phyloP scores from a whole-genome alignment of 192 early-diverging fungal genomes.

The Backusella australiensis region DNA sequence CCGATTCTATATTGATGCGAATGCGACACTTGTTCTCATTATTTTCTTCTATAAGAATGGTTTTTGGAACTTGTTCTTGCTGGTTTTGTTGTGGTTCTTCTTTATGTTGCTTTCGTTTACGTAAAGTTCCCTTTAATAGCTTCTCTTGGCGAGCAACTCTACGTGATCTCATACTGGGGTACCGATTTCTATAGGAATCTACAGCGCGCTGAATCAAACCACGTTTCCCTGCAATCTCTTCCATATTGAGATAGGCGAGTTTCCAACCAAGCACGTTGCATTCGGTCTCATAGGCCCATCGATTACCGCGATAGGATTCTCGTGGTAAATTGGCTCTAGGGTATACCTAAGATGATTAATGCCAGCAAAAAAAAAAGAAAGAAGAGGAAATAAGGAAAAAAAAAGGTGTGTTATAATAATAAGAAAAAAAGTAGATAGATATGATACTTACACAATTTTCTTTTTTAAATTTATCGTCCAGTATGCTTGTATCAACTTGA shows the following conservation, averaged over 20 bases:
- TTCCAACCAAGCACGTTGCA: slow-evolving; percentile 86
- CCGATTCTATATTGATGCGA: slow-evolving; percentile 46
- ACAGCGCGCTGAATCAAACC: slow-evolving; percentile 88
- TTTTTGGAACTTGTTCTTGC: slow-evolving; percentile 15
- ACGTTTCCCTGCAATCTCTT: slow-evolving; percentile 61
- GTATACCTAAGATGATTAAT: slow-evolving; percentile 46
- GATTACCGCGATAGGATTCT: slow-evolving; percentile 71
- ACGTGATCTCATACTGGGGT: slow-evolving; percentile 68
- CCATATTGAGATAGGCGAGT: slow-evolving; percentile 72
- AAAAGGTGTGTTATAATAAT: neutral
- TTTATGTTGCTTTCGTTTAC: slow-evolving; percentile 37
- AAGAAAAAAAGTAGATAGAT: slow-evolving; percentile 1
- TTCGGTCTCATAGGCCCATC: slow-evolving; percentile 82
- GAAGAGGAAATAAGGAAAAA: neutral
- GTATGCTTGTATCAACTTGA: slow-evolving; percentile 11
- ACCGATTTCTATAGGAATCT: slow-evolving; percentile 72
- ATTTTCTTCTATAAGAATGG: slow-evolving; percentile 15
- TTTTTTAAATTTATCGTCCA: slow-evolving; percentile 36
- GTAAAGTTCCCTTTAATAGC: slow-evolving; percentile 50
- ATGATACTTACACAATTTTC: slow-evolving; percentile 31
- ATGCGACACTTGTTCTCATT: slow-evolving; percentile 32
- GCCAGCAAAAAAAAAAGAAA: neutral
- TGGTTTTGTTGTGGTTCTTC: neutral
- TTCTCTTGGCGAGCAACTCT: slow-evolving; percentile 76
- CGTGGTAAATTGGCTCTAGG: slow-evolving; percentile 69